A percentile compares a stretch with the other conserved stretches of the same genome.
Evolutionary conservation across 202 grass and related monocot genomes (phyloP).

Genomic region (Zoysia matrella): DNA sequence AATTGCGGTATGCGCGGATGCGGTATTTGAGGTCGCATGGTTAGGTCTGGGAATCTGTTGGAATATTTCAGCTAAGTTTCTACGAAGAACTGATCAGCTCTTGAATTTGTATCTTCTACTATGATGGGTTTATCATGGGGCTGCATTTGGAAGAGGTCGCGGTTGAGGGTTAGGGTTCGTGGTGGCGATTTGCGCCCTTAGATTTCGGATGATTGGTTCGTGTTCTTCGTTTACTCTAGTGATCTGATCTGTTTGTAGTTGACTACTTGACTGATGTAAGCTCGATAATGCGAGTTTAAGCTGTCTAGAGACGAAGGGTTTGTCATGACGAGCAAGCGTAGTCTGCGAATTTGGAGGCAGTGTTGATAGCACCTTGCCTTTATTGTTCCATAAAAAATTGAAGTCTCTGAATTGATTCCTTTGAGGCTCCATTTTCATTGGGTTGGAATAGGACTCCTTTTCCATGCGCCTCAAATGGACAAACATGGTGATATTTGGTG

Average conservation of each 20-base stretch:
- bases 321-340: background rate
- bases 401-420: background rate
- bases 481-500: background rate
- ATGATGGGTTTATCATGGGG: background rate
- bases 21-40: background rate
- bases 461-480: too few relatives aligned
- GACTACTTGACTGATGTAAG: background rate
- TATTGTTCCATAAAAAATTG: background rate
- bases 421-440: background rate
- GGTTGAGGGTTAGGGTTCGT: background rate
- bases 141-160: background rate
- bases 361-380: background rate
- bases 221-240: background rate
- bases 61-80: background rate
- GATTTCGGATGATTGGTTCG: background rate
- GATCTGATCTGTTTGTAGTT: constrained; percentile 1
- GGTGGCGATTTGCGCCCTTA: background rate
- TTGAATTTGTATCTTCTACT: background rate
- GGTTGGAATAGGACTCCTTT: background rate
- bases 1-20: constrained; percentile 4
- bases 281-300: background rate
- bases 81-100: background rate
- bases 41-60: background rate
- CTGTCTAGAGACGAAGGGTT: background rate
- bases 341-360: constrained; percentile 3